These are phyloP conservation scores for Aspergillus texensis DNA, from an alignment of 2,329 filamentous ascomycete species.

Conservation along the genomic window DNA sequence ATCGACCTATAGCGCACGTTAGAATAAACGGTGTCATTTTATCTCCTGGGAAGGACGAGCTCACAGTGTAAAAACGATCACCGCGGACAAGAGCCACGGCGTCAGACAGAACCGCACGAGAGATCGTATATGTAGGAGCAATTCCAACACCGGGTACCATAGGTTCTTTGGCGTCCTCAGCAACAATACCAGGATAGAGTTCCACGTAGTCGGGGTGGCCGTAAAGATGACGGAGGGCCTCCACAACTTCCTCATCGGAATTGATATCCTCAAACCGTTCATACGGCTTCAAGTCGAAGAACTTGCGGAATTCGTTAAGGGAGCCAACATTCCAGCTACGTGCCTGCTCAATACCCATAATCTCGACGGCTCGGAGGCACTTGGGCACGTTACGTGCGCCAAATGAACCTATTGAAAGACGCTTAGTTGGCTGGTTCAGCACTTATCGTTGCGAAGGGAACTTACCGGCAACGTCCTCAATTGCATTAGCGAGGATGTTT, in stretches of 20 bases:
- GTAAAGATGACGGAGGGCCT: conserved; percentile 63
- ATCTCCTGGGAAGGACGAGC: neutral
- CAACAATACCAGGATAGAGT: conserved; percentile 76
- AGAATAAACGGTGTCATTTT: neutral
- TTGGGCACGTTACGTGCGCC: conserved; percentile 74
- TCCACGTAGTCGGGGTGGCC: conserved; percentile 80
- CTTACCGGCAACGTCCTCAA: conserved; percentile 64
- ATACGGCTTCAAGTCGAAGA: conserved; percentile 76
- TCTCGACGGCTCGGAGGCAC: conserved; percentile 74
- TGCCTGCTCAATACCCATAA: conserved; percentile 77
- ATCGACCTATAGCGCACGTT: conserved; percentile 51
- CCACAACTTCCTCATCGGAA: conserved; percentile 70
- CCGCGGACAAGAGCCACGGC: conserved; percentile 77
- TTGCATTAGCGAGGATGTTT: conserved; percentile 65
- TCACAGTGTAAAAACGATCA: conserved; percentile 72
- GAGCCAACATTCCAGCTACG: conserved; percentile 76
- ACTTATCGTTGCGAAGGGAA: neutral
- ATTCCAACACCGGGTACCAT: conserved; percentile 76
- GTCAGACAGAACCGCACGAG: conserved; percentile 74
- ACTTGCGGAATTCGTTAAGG: conserved; percentile 82
- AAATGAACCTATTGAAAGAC: conserved; percentile 57
- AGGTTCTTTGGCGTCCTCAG: conserved; percentile 73
- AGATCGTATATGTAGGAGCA: conserved; percentile 74
- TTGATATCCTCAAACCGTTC: conserved; percentile 83
- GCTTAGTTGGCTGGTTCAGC: conserved; percentile 6